Evolutionary conservation across 768 basidiomycete genomes (phyloP).

Genomic region (Leccinum sublutescens): DNA sequence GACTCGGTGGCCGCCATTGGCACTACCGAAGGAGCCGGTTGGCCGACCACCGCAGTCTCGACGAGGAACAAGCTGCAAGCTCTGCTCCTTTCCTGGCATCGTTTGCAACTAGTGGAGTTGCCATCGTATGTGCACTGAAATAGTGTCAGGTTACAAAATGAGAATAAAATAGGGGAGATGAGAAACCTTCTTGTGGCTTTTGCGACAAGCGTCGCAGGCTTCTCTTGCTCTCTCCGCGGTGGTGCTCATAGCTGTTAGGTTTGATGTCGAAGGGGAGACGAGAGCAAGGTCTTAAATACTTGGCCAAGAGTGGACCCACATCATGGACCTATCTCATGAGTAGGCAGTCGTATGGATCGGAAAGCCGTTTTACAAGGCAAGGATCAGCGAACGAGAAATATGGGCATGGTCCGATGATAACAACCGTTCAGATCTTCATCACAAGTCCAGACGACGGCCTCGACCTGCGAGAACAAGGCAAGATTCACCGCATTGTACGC

Average conservation of each 20-base stretch:
- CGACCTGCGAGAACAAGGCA: neutral
- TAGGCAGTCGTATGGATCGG: slow-evolving; percentile 6
- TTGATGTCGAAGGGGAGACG: neutral
- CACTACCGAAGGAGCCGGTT: slow-evolving; percentile 6
- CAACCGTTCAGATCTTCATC: slow-evolving; percentile 18
- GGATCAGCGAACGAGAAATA: slow-evolving; percentile 9
- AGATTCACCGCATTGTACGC: slow-evolving; percentile 1
- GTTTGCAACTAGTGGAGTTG: slow-evolving; percentile 12
- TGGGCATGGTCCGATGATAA: slow-evolving; percentile 3
- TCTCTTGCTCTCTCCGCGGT: slow-evolving; percentile 24
- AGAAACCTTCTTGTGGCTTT: slow-evolving; percentile 27
- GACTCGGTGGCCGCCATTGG: neutral
- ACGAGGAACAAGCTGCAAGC: slow-evolving; percentile 19
- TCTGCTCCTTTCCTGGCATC: slow-evolving; percentile 12
- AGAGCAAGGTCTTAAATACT: slow-evolving; percentile 20
- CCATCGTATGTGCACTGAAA: slow-evolving; percentile 21
- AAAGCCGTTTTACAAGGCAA: slow-evolving; percentile 9
- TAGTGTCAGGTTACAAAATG: neutral
- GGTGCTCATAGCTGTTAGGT: slow-evolving; percentile 18
- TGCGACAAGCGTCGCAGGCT: slow-evolving; percentile 26
- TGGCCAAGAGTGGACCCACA: slow-evolving; percentile 6
- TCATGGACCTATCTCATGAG: slow-evolving; percentile 10
- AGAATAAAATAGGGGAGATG: neutral
- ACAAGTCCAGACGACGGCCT: slow-evolving; percentile 4
- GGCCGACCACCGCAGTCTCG: slow-evolving; percentile 1